Conservation (phyloP, 2,329 filamentous ascomycete genomes). For the Alternaria burnsii region DNA sequence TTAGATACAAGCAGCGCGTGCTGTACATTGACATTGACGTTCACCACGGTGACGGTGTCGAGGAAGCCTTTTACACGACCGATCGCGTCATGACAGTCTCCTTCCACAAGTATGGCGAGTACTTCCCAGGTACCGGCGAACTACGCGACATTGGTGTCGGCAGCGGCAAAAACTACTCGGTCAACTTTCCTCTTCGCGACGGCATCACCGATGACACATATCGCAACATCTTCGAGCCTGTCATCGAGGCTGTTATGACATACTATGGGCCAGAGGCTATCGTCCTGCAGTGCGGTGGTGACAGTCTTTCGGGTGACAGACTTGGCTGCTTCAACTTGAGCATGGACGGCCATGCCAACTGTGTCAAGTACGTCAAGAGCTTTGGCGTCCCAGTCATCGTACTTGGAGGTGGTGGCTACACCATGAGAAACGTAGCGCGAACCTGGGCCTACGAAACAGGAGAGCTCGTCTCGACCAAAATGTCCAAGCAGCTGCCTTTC, state of each 20-base stretch:
- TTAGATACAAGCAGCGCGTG: slow-evolving; percentile 83
- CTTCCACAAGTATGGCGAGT: slow-evolving; percentile 78
- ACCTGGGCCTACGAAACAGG: slow-evolving; percentile 76
- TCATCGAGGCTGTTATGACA: slow-evolving; percentile 73
- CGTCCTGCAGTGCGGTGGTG: slow-evolving; percentile 73
- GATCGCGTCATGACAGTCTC: slow-evolving; percentile 76
- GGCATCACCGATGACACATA: slow-evolving; percentile 74
- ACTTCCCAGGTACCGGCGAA: slow-evolving; percentile 75
- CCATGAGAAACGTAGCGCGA: slow-evolving; percentile 70
- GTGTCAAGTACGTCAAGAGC: slow-evolving; percentile 73
- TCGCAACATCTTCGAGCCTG: slow-evolving; percentile 73
- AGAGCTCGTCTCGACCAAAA: slow-evolving; percentile 81
- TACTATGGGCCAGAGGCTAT: slow-evolving; percentile 73
- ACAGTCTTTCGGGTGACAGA: slow-evolving; percentile 72
- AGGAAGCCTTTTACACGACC: slow-evolving; percentile 76
- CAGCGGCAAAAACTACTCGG: slow-evolving; percentile 71
- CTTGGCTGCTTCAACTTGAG: slow-evolving; percentile 75
- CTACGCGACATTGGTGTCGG: slow-evolving; percentile 73
- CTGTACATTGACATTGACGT: slow-evolving; percentile 96
- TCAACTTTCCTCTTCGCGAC: slow-evolving; percentile 75
- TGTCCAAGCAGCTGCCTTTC: slow-evolving; percentile 85
- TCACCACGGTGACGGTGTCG: slow-evolving; percentile 83
- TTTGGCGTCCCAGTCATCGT: slow-evolving; percentile 72
- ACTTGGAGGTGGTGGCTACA: slow-evolving; percentile 73
- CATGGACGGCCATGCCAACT: slow-evolving; percentile 75